Evolutionary conservation across 495 filamentous ascomycete genomes (phyloP), one percentile per base, ranked within the genome.

Genomic region (Hyaloscypha hepaticicola): DNA sequence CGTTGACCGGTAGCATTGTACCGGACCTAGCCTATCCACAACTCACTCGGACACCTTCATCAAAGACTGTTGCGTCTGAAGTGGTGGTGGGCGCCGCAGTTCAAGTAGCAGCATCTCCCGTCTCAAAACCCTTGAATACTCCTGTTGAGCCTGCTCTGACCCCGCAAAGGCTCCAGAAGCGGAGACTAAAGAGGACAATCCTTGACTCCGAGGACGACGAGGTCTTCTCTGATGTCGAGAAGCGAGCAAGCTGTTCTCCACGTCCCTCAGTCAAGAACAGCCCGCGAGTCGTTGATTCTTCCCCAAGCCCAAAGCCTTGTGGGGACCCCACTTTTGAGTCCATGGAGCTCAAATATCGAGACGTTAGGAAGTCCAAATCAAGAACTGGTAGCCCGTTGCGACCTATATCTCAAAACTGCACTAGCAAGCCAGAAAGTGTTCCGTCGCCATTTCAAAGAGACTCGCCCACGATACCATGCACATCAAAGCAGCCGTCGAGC

Each of bases 151-250:
- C 31, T 29, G 24, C 52, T 26, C 28, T 11, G 22, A 66, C 66
- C 22, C 58, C 66, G 12, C 19, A 57, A 14, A 65, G 38, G 59
- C 55, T 22, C 6, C 55, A 61, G n/a, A 60, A 61, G 21, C 52
- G 6, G 8, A 28, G n/a, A 6, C 34, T 48, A 21, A 26, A 65
- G 33, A 57, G 26, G 11, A 62, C 77, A 27, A 77, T 83, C 26
- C 66, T 73, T 66, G 82, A 85, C 64, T 85, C 82, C 1, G 82
- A 83, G 58, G 82, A 85, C 27, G 81, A 73, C 3, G 72, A 70
- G 29, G 31, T 58, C 16, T 52, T 71, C 25, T 63, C 52, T 27
- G 64, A 66, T 19, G 45, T 65, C 19, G 64, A 65, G 24, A 67
- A 53, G 26, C 45, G 12, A 19, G 24, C 55, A 14, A 61, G 24